These are phyloP conservation scores for Phaeosphaeria sp. DNA, from an alignment of 2,329 filamentous ascomycete species.

Conservation along the genomic window DNA sequence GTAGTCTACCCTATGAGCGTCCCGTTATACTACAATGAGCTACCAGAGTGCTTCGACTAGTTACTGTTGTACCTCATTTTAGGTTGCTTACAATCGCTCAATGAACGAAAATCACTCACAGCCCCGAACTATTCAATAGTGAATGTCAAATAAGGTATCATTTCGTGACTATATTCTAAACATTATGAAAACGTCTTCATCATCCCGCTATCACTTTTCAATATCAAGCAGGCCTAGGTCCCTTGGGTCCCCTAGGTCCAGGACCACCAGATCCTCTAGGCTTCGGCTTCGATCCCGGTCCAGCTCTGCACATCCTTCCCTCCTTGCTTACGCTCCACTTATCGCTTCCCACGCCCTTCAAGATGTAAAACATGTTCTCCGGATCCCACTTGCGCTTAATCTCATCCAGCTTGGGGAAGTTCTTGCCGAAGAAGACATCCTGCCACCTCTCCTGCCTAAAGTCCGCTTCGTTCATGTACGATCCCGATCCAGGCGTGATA, in stretches of 20 bases:
- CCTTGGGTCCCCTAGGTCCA: not conserved
- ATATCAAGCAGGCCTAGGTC: not conserved
- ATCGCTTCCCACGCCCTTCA: slow-evolving; percentile 3
- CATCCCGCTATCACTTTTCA: too few species aligned
- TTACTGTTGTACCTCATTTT: not conserved
- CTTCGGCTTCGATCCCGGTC: not conserved
- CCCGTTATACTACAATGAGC: not conserved
- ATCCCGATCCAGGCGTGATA: slow-evolving; percentile 23
- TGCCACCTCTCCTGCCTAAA: slow-evolving; percentile 27
- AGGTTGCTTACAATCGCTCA: not conserved
- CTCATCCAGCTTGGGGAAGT: slow-evolving; percentile 56
- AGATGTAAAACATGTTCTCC: not conserved
- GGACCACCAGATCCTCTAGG: not conserved
- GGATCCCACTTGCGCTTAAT: slow-evolving; percentile 4
- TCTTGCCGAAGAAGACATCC: slow-evolving; percentile 53
- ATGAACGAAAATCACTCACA: not conserved
- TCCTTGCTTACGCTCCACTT: not conserved
- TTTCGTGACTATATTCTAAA: not conserved
- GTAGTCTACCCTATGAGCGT: not conserved
- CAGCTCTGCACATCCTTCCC: slow-evolving; percentile 1
- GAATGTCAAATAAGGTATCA: not conserved
- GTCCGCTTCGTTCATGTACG: slow-evolving; percentile 37
- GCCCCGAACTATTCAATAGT: not conserved
- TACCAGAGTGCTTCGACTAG: too few species aligned
- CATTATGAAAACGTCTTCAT: not conserved